Evolutionary conservation across 352 stramenopile species (phyloP).

Genomic region (Globisporangium viniferum): DNA sequence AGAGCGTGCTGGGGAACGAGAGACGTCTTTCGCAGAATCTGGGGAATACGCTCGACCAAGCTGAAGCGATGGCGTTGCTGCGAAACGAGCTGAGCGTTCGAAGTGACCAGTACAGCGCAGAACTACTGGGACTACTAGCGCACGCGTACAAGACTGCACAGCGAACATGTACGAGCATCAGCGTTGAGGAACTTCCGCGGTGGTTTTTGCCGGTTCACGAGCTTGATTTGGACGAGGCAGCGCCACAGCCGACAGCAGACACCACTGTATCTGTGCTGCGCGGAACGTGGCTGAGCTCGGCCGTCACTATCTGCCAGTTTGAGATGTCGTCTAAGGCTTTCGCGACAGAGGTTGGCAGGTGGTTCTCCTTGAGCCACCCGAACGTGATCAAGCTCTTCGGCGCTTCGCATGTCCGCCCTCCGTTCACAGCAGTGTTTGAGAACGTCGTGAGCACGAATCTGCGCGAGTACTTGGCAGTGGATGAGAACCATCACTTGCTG

Average conservation of each 20-base stretch:
- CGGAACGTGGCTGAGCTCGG: not conserved
- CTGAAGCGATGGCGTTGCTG: not conserved
- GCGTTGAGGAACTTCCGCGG: not conserved
- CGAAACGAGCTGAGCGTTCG: not conserved
- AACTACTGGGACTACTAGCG: constrained; percentile 1
- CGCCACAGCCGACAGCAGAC: too few species aligned
- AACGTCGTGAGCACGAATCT: not conserved
- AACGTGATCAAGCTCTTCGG: constrained; percentile 19
- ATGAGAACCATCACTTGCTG: not conserved
- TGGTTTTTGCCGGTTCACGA: constrained; percentile 80
- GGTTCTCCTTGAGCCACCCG: constrained; percentile 25
- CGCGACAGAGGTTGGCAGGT: not conserved
- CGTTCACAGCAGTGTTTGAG: not conserved
- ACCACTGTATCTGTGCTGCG: too few species aligned
- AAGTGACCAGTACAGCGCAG: not conserved
- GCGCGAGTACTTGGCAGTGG: not conserved
- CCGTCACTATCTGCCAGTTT: not conserved
- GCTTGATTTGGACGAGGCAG: constrained; percentile 21
- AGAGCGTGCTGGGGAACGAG: not conserved
- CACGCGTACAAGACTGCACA: not conserved
- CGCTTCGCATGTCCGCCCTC: constrained; percentile 11
- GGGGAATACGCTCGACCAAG: not conserved
- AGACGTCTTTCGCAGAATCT: not conserved
- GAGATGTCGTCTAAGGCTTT: not conserved
- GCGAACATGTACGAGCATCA: not conserved